phyloP scores from a whole-genome alignment of 208 protist species.

The Acanthamoeba quina region DNA sequence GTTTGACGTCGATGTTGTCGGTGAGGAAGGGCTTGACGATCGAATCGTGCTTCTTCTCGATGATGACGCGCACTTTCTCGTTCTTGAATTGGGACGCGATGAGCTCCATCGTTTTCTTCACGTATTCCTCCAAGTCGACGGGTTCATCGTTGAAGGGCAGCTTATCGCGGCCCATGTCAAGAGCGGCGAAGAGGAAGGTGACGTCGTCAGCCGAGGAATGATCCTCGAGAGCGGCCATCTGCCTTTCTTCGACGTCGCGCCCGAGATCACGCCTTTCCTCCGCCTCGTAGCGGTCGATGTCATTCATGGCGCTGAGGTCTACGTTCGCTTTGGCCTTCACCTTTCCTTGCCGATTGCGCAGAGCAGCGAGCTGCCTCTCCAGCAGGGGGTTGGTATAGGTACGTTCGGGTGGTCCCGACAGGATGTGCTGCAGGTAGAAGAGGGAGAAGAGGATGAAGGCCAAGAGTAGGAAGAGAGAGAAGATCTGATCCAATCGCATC shows the following conservation, averaged over 20 bases:
- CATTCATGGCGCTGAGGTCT: not conserved
- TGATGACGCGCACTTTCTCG: slow-evolving; percentile 33
- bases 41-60: not conserved
- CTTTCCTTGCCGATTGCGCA: not conserved
- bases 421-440: slow-evolving; percentile 53
- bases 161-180: not conserved
- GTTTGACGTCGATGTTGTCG: slow-evolving; percentile 13
- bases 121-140: not conserved
- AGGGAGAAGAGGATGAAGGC: slow-evolving; percentile 65
- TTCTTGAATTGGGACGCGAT: slow-evolving; percentile 40
- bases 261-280: slow-evolving; percentile 23
- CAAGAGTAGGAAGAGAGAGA: slow-evolving; percentile 19
- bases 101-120: slow-evolving; percentile 32
- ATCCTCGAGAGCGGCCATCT: not conserved
- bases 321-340: not conserved
- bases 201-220: slow-evolving; percentile 28
- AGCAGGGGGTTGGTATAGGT: not conserved
- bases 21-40: not conserved
- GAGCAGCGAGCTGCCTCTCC: not conserved
- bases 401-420: not conserved
- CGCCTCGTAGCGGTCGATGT: not conserved
- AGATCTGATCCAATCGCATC: slow-evolving; percentile 51
- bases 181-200: slow-evolving; percentile 26
- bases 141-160: not conserved
- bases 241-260: not conserved